Percentiles rank a stretch among this genome's conserved stretches.
Evolutionary conservation across 1,139 yeast genomes (phyloP).

Genomic region (Yamadazyma sp.): DNA sequence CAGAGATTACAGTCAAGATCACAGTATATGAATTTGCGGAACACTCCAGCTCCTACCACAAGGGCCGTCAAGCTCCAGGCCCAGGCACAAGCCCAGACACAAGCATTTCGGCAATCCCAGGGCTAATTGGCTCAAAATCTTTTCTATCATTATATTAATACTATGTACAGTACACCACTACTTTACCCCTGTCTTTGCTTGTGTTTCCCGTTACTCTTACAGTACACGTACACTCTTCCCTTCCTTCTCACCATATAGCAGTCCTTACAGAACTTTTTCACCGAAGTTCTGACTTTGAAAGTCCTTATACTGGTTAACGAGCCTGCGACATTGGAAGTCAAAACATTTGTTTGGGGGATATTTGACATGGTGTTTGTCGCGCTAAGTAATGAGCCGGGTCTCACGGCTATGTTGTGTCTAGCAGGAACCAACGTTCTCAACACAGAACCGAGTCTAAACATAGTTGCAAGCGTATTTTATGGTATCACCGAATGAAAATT

Average conservation of each 20-base stretch:
- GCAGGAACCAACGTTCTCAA: slow-evolving; percentile 8
- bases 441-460: slow-evolving; percentile 12
- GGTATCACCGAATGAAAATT: slow-evolving; percentile 1
- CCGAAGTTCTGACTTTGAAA: slow-evolving; percentile 64
- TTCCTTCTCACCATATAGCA: slow-evolving; percentile 93
- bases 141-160: too few relatives aligned
- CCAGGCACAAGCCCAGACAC: slow-evolving; percentile 16
- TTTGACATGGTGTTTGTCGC: not conserved
- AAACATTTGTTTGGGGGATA: not conserved
- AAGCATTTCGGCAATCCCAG: slow-evolving; percentile 7
- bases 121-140: not conserved
- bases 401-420: not conserved
- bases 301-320: slow-evolving; percentile 21
- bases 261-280: slow-evolving; percentile 87
- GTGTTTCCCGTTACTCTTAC: slow-evolving; percentile 91
- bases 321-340: slow-evolving; percentile 1
- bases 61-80: slow-evolving; percentile 35
- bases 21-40: slow-evolving; percentile 20
- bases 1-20: slow-evolving; percentile 28
- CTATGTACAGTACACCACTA: not conserved
- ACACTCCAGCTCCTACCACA: slow-evolving; percentile 34
- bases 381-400: not conserved
- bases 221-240: slow-evolving; percentile 89
- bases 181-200: slow-evolving; percentile 90
- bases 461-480: slow-evolving; percentile 1